Evolutionary conservation across 1,284 basidiomycete genomes (phyloP).

Genomic region (Ceratobasidium sp.): DNA sequence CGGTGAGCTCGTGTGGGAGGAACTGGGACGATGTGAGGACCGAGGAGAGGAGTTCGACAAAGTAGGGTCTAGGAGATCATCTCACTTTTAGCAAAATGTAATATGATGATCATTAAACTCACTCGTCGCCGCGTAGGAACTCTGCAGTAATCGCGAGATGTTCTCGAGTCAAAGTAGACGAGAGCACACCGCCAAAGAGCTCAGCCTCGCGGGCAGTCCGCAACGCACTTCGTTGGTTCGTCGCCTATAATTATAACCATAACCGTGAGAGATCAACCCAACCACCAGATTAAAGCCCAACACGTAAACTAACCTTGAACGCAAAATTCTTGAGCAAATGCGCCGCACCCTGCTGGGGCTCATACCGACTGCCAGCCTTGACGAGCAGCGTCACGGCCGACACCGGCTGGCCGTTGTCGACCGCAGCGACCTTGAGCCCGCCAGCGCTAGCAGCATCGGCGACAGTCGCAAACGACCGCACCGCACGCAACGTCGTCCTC

Average conservation of each 20-base stretch:
- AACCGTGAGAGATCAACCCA: too few relatives aligned
- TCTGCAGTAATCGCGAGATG: slow-evolving; percentile 94
- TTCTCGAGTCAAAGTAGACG: slow-evolving; percentile 88
- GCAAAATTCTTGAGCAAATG: slow-evolving; percentile 96
- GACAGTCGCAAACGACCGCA: slow-evolving; percentile 83
- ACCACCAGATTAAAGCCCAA: too few relatives aligned
- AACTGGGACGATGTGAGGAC: too few relatives aligned
- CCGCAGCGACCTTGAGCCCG: slow-evolving; percentile 88
- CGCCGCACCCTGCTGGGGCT: slow-evolving; percentile 88
- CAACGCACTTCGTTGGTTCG: slow-evolving; percentile 87
- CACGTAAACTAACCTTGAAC: slow-evolving; percentile 93
- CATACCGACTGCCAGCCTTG: slow-evolving; percentile 91
- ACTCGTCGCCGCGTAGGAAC: slow-evolving; percentile 97
- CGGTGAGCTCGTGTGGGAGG: too few relatives aligned
- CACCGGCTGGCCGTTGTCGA: slow-evolving; percentile 86
- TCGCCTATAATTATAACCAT: slow-evolving; percentile 72
- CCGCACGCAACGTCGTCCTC: slow-evolving; percentile 52
- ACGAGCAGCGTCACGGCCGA: slow-evolving; percentile 89
- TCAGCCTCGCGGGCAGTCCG: slow-evolving; percentile 94
- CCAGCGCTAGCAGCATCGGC: slow-evolving; percentile 79
- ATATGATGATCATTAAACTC: slow-evolving; percentile 64
- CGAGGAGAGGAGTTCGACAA: too few relatives aligned
- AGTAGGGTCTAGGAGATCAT: too few relatives aligned
- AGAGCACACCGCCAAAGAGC: slow-evolving; percentile 94
- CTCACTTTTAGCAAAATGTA: too few relatives aligned